Conservation (phyloP, 2,329 filamentous ascomycete species). For the Cadophora gregata region DNA sequence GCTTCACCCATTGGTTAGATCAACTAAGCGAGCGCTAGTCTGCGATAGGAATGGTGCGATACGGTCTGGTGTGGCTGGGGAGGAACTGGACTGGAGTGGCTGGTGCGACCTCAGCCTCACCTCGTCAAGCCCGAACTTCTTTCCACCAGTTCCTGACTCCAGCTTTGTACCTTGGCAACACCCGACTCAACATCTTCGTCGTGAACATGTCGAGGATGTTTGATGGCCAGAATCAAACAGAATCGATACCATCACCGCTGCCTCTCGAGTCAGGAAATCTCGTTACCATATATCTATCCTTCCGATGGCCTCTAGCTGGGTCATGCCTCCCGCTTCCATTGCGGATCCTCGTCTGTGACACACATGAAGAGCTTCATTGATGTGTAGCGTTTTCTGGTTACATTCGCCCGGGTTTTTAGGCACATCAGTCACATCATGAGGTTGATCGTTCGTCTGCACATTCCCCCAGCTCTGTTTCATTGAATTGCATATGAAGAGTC, state of each 20-base stretch:
- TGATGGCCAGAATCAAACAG: background rate
- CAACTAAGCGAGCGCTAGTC: constrained; percentile 19
- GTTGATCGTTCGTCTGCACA: constrained; percentile 16
- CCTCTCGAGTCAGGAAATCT: background rate
- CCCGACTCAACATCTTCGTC: background rate
- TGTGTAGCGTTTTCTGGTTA: background rate
- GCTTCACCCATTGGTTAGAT: constrained; percentile 26
- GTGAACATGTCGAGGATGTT: background rate
- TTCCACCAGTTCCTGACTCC: background rate
- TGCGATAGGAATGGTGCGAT: background rate
- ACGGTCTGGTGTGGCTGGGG: background rate
- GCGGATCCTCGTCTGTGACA: constrained; percentile 21
- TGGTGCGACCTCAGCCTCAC: constrained; percentile 8
- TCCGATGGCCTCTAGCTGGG: background rate
- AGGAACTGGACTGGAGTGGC: background rate
- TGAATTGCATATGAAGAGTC: background rate
- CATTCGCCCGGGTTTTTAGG: constrained; percentile 4
- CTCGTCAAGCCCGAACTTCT: background rate
- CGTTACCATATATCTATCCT: constrained; percentile 1
- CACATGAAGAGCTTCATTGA: background rate
- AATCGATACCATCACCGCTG: background rate
- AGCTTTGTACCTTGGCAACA: background rate
- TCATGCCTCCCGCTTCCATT: background rate
- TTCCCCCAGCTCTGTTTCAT: constrained; percentile 5
- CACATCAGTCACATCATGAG: background rate